Base-by-base conservation (phyloP, 345 rosid genomes). In the Dimocarpus longan region DNA sequence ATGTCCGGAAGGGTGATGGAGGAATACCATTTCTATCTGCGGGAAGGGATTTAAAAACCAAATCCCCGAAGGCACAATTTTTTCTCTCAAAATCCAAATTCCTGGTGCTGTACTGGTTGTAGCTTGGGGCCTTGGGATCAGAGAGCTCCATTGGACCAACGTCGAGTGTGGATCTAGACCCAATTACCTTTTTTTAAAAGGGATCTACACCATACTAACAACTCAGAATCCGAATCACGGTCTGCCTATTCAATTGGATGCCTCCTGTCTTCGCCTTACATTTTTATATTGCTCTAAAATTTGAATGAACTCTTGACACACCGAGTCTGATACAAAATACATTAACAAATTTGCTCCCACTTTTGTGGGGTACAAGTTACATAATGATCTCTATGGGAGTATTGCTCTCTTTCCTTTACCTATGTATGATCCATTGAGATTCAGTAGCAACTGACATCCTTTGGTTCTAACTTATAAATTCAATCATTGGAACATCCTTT, bases 1-100 rank as follows among this genome's bases (percentile, higher is more conserved):
- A 83, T 87, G 91, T 28, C 80, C 77, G 97, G 90, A 84, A 89
- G 84, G 60, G 91, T 94, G 7, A 85, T 88, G 82, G 98, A 93
- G 60, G 99, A 96, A 81, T 96, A 80, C 89, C 99, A 13, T 96
- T 88, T 79, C 88, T 93, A 68, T 87, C 95, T 44, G 79, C 91
- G 79, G 84, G 93, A 24, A 90, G 84, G 86, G 93, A 93, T 89
- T 76, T 94, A 83, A 82, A 76, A 65, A 94, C 91, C 19, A 93
- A 82, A 85, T 80, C 81, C 21, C 88, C 93, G 12, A 67, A 85
- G 82, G 84, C 93, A 82, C 89, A 85, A 76, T 85, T 96, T 19
- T 87, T 91, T 78, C 84, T 94, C 65, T n/a, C 93, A 32, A 32
- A 96, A 94, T 85, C 91, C 94, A 56, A 87, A 85, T 89, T 78